phyloP scores from a whole-genome alignment of 2,329 filamentous ascomycete species.

The Fusarium pilosicola region DNA sequence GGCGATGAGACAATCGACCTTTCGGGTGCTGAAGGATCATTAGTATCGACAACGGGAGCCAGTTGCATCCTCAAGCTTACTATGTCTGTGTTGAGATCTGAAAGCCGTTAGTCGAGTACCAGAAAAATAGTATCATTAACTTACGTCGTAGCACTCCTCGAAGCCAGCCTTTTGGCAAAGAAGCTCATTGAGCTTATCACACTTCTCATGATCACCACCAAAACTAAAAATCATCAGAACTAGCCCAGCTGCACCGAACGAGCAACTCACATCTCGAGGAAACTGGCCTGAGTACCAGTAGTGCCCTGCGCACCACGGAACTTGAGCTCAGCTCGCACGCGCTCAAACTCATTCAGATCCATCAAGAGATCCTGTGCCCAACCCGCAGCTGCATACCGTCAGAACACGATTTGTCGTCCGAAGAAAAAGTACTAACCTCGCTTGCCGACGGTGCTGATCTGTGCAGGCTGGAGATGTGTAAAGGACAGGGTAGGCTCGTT shows the following conservation, averaged over 20 bases:
- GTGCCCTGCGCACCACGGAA: neutral
- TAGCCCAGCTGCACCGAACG: fast-evolving
- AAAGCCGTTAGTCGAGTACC: fast-evolving
- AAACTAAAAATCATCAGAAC: neutral
- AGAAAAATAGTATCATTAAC: neutral
- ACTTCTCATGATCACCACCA: constrained; percentile 3
- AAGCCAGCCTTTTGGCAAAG: constrained; percentile 14
- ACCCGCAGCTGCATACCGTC: neutral
- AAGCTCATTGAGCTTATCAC: constrained; percentile 6
- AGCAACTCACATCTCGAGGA: neutral
- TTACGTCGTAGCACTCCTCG: neutral
- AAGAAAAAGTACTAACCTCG: neutral
- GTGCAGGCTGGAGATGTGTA: neutral
- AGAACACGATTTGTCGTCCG: too few relatives aligned
- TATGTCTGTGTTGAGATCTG: neutral
- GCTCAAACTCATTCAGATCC: neutral
- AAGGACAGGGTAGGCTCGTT: neutral
- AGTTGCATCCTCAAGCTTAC: neutral
- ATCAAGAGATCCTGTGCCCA: neutral
- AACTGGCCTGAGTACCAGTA: neutral
- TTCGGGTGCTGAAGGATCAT: neutral
- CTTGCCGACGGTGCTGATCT: neutral
- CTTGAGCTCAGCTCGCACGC: neutral
- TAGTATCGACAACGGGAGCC: fast-evolving
- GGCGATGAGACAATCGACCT: neutral